These are phyloP conservation scores for Cadophora malorum DNA, from an alignment of 2,329 filamentous ascomycete species.

Conservation along the genomic window DNA sequence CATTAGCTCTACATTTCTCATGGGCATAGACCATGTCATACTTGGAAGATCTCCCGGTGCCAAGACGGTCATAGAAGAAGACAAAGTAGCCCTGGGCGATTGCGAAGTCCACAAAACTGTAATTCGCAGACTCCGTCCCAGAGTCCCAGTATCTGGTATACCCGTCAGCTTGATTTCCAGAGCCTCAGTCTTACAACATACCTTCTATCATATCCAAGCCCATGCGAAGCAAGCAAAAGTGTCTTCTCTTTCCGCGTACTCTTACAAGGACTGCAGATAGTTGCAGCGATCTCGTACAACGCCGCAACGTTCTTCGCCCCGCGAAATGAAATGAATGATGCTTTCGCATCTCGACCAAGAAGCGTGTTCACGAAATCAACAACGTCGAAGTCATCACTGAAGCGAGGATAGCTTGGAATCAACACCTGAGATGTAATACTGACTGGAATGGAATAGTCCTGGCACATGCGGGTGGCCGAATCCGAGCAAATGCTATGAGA, in stretches of 20 bases:
- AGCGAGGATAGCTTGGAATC: constrained; percentile 12
- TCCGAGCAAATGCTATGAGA: neutral
- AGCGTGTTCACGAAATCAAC: constrained; percentile 20
- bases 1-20: neutral
- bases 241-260: constrained; percentile 4
- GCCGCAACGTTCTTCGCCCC: constrained; percentile 22
- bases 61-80: constrained; percentile 48
- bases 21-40: constrained; percentile 20
- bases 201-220: constrained; percentile 15
- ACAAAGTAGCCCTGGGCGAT: constrained; percentile 45
- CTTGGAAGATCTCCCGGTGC: constrained; percentile 44
- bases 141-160: constrained; percentile 45
- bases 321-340: constrained; percentile 20
- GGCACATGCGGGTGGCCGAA: neutral
- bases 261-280: constrained; percentile 1
- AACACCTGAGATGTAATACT: neutral
- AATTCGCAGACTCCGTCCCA: constrained; percentile 40
- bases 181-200: neutral
- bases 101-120: constrained; percentile 47
- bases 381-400: constrained; percentile 23
- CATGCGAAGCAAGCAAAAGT: constrained; percentile 3
- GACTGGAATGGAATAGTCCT: constrained; percentile 12
- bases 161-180: neutral
- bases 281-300: constrained; percentile 8
- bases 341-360: neutral